phyloP scores from a whole-genome alignment of 768 basidiomycete species.

The Suillus subaureus region DNA sequence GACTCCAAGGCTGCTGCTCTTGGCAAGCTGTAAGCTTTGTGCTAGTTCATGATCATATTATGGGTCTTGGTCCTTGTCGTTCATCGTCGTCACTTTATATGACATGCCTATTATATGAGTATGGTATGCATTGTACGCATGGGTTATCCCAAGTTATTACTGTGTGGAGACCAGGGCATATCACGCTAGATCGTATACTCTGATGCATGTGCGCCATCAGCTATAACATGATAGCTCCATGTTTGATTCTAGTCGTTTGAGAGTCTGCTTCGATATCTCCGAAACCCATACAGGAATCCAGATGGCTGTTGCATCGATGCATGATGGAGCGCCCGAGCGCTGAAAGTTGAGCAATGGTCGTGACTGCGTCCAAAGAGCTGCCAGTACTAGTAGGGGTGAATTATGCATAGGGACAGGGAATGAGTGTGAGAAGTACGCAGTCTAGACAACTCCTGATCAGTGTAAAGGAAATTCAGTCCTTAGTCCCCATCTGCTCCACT shows the following conservation, averaged over 20 bases:
- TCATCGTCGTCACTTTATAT: background rate
- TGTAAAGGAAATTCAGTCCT: background rate
- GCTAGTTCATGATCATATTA: background rate
- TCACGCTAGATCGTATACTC: background rate
- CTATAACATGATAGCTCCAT: background rate
- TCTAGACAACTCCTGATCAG: background rate
- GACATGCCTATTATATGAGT: conserved; percentile 7
- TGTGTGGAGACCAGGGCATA: background rate
- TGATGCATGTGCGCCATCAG: background rate
- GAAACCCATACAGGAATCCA: background rate
- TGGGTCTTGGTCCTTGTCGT: background rate
- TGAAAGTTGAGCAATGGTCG: background rate
- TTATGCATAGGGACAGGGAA: background rate
- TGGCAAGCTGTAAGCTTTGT: conserved; percentile 59
- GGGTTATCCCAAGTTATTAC: background rate
- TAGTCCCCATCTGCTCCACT: background rate
- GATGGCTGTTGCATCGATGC: too few relatives aligned
- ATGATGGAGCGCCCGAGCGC: background rate
- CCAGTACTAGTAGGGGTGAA: too few relatives aligned
- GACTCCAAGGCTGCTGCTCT: conserved; percentile 54
- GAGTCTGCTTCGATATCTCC: background rate
- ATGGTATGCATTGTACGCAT: conserved; percentile 3
- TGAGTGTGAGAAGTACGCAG: background rate
- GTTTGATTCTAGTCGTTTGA: background rate
- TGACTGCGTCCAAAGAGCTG: background rate